phyloP scores from a whole-genome alignment of 306 rosid species.

The Ziziphus jujuba region DNA sequence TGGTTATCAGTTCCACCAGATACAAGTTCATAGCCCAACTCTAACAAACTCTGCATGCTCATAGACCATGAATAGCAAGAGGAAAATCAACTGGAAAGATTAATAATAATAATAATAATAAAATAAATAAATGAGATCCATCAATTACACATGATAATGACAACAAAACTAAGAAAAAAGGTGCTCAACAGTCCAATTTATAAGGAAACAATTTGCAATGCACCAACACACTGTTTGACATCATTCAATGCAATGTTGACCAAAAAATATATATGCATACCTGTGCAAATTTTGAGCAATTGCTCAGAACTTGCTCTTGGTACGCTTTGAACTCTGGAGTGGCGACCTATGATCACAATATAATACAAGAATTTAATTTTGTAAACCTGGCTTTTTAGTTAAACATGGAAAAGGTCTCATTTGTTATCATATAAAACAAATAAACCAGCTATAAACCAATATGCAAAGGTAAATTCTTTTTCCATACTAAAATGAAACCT shows the following conservation, averaged over 20 bases:
- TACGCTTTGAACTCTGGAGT: slow-evolving; percentile 85
- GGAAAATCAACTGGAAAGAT: slow-evolving; percentile 12
- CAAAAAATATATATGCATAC: too few species aligned
- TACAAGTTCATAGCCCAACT: slow-evolving; percentile 81
- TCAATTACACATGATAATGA: background rate
- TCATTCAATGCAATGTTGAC: too few species aligned
- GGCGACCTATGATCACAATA: slow-evolving; percentile 54
- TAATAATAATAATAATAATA: too few species aligned
- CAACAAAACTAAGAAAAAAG: slow-evolving; percentile 6
- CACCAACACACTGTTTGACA: background rate
- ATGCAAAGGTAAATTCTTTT: slow-evolving; percentile 11
- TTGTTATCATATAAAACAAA: background rate
- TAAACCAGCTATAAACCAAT: background rate
- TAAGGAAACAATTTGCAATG: background rate
- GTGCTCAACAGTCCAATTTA: background rate
- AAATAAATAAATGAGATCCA: slow-evolving; percentile 16
- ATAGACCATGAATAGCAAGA: slow-evolving; percentile 30
- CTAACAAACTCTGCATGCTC: slow-evolving; percentile 77
- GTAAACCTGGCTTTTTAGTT: background rate
- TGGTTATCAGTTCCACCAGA: slow-evolving; percentile 98
- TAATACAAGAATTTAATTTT: slow-evolving; percentile 21
- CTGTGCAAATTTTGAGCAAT: slow-evolving; percentile 75
- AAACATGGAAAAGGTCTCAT: background rate
- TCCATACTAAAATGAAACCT: slow-evolving; percentile 48
- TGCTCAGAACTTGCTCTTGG: slow-evolving; percentile 84